These are phyloP conservation scores for Amanita inopinata DNA, from an alignment of 768 basidiomycete species.

Conservation along the genomic window DNA sequence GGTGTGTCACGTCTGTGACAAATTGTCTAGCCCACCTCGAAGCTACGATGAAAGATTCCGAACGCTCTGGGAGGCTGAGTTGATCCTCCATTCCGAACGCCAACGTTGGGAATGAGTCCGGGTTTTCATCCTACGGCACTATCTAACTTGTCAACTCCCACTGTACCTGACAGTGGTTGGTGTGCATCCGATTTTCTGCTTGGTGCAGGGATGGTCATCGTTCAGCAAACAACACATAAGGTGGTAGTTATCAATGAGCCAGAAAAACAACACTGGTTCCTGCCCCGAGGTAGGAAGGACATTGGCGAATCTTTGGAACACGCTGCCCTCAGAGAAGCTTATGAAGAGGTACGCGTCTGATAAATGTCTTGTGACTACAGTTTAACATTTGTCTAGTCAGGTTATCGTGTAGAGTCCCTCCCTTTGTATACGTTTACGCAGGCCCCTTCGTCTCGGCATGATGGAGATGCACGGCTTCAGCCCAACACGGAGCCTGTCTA, in stretches of 20 bases:
- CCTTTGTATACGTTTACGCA: constrained; percentile 31
- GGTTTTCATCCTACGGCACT: constrained; percentile 12
- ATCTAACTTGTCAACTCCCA: constrained; percentile 30
- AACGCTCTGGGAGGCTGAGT: no score
- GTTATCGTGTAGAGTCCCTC: constrained; percentile 36
- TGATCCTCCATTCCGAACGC: no score
- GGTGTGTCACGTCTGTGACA: background rate
- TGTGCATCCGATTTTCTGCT: constrained; percentile 42
- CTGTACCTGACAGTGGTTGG: constrained; percentile 37
- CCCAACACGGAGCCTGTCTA: constrained; percentile 37
- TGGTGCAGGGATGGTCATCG: constrained; percentile 53
- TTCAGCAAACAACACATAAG: constrained; percentile 47
- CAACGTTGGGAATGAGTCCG: no score
- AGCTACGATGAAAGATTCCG: no score
- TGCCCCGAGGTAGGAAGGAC: constrained; percentile 61
- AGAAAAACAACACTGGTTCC: constrained; percentile 35
- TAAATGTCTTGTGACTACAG: background rate
- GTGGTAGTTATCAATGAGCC: constrained; percentile 42
- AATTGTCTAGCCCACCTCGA: no score
- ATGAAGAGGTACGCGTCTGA: constrained; percentile 46
- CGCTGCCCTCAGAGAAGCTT: constrained; percentile 52
- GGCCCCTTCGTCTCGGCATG: constrained; percentile 30
- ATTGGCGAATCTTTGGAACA: constrained; percentile 51
- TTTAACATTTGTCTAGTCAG: constrained; percentile 28
- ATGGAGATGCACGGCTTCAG: constrained; percentile 5